Base-by-base conservation (phyloP, 768 basidiomycete genomes). In the Coprinellus aureogranulatus region DNA sequence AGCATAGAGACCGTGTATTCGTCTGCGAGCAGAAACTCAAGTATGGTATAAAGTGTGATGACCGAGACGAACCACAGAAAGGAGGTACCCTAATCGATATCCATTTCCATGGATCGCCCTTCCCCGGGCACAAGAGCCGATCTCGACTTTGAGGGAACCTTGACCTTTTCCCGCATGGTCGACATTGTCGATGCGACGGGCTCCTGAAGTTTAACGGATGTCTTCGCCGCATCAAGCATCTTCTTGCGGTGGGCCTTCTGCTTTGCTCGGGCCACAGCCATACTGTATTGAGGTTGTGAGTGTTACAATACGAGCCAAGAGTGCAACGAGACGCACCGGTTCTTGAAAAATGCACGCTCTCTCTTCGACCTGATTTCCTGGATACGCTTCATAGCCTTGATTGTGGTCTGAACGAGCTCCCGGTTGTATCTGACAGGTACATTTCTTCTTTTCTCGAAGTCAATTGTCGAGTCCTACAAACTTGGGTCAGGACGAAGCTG, bases 371-470 rank as follows among this genome's bases (percentile, higher is more conserved):
- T 93, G 77, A 99, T 94, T 75, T 98, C 94, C 61, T 87, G 87
- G 39, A 99, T 78, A 59, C 97, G 84, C 75, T 94, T 94, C 89
- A 99, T 98, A 34, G 94, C 96, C 77, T 90, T 90, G 72, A 98
- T 81, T 10, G 97, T 98, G 2, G 91, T 95, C 70, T 90, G 84
- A 53, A 98, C 78, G 52, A 98, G 76, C 58, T 98, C 93, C 68
- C 97, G 89, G 77, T 98, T 87, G 78, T 99, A 99, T 68, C 94
- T 88, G 58, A 99, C 89, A 26, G 97, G 97, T 18, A 97, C 87
- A 69, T 99, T 98, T 72, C 97, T 85, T 62, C 97, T 88, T 76
- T 99, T 99, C 81, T 99, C 97, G 72, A 99, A 99, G 67, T 96
- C 94, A 70, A 98, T 94, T 3, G 96, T 98, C 2, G 94, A 91